Evolutionary conservation across 768 basidiomycete genomes (phyloP), one percentile per base, ranked within the genome.

Genomic region (Tylopilus plumbeoviolaceoides): DNA sequence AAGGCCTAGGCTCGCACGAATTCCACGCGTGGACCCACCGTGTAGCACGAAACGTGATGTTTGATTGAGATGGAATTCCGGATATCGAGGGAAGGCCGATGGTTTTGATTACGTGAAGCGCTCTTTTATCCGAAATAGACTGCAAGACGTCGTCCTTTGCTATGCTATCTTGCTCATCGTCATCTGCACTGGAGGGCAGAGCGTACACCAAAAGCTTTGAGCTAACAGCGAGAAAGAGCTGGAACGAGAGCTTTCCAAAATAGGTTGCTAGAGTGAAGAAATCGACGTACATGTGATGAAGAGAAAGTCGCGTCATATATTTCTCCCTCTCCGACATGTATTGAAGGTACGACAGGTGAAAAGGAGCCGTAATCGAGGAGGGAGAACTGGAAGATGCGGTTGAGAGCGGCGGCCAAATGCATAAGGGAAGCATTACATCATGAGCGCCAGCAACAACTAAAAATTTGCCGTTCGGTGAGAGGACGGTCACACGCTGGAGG

Each of bases 291-390:
- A 20, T 77, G 80, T 11, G 78, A 76, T 5, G 75, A 70, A 25
- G 87, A 86, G 74, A 97, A 89, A 7, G 90, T 79, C 17, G 82
- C 83, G 62, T 95, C 94, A 54, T 91, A 95, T 42, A 98, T 83
- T 68, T 97, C 93, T 43, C 84, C 85, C 12, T 81, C 80, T 15
- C 82, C 74, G 41, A 83, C 73, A 41, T 63, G 66, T 40, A 90
- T 73, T 5, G 82, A 65, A 20, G 67, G 66, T 15, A 74, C 78
- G 21, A 72, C 70, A 10, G 78, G 81, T 30, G 65, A 61, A 27
- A 91, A 73, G 11, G 78, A 73, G 2, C 87, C 84, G 57, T 79
- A 89, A 7, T 77, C 71, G 4, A 91, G 75, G n/a, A 95, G 64
- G 3, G 83, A 77, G 8, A 92, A 72, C 81, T 87, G 56, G 36